A percentile compares a stretch with the other conserved stretches of the same genome.
Evolutionary conservation across 2,329 filamentous ascomycete species (phyloP).

Genomic region (Pseudopyrenochaeta lycopersici): DNA sequence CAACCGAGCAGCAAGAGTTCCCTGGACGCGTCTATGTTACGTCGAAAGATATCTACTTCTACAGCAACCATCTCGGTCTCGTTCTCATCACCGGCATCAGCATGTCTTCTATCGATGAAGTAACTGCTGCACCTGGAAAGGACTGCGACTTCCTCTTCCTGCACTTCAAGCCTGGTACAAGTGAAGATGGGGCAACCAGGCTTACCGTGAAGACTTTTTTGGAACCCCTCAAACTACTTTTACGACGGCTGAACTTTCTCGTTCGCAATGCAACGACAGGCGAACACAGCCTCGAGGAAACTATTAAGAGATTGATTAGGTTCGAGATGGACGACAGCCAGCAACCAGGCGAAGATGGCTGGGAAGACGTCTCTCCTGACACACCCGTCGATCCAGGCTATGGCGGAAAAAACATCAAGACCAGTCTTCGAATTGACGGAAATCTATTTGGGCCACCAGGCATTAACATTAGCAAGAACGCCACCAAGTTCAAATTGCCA

Average conservation of each 20-base stretch:
- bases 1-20: slow-evolving; percentile 78
- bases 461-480: slow-evolving; percentile 54
- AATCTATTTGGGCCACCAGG: slow-evolving; percentile 61
- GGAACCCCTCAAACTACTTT: slow-evolving; percentile 83
- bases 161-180: slow-evolving; percentile 73
- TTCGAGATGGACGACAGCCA: slow-evolving; percentile 70
- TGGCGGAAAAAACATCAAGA: slow-evolving; percentile 62
- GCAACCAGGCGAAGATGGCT: slow-evolving; percentile 81
- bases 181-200: slow-evolving; percentile 71
- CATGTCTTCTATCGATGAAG: slow-evolving; percentile 81
- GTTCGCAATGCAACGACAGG: slow-evolving; percentile 81
- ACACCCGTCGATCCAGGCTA: slow-evolving; percentile 65
- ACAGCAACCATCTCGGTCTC: slow-evolving; percentile 91
- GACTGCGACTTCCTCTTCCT: slow-evolving; percentile 94
- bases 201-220: slow-evolving; percentile 93
- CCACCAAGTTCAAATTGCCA: slow-evolving; percentile 82
- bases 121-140: slow-evolving; percentile 86
- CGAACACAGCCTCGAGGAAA: slow-evolving; percentile 73
- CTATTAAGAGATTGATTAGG: slow-evolving; percentile 76
- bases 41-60: slow-evolving; percentile 89
- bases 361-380: slow-evolving; percentile 79
- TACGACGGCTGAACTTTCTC: slow-evolving; percentile 83
- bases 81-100: slow-evolving; percentile 82
- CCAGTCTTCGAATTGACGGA: slow-evolving; percentile 69
- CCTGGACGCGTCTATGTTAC: slow-evolving; percentile 89